Conservation (phyloP, 1,284 basidiomycete genomes). For the Puccinia sorghi region DNA sequence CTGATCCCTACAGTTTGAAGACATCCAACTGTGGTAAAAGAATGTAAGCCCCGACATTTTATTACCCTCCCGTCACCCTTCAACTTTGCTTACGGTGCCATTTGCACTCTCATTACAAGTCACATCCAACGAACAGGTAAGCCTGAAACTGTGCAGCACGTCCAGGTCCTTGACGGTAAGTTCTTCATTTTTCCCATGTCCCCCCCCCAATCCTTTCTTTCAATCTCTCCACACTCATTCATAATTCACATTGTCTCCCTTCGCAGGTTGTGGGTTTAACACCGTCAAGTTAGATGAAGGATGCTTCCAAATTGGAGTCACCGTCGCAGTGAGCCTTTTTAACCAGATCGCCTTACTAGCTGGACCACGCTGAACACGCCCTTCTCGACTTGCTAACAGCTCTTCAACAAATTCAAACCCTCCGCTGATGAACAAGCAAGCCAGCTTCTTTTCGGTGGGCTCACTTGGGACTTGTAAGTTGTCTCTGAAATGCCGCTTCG, state of each 20-base stretch:
- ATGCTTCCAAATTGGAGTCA: conserved; percentile 31
- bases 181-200: background rate
- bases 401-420: conserved; percentile 14
- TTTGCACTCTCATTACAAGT: background rate
- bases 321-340: background rate
- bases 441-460: background rate
- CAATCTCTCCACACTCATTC: background rate
- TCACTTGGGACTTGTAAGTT: conserved; percentile 25
- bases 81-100: background rate
- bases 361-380: no score
- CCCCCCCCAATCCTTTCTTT: background rate
- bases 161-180: conserved; percentile 23
- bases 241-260: background rate
- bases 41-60: conserved; percentile 17
- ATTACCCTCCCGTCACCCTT: background rate
- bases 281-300: background rate
- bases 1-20: background rate
- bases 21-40: conserved; percentile 33
- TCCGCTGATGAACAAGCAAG: background rate
- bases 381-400: background rate
- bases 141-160: conserved; percentile 28
- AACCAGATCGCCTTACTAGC: background rate
- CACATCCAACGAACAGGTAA: conserved; percentile 31
- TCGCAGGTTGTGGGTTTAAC: conserved; percentile 28
- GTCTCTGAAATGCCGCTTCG: background rate